Evolutionary conservation across 2,329 filamentous ascomycete species (phyloP), one percentile per base, ranked within the genome.

Genomic region (Nannizziopsis barbatae): DNA sequence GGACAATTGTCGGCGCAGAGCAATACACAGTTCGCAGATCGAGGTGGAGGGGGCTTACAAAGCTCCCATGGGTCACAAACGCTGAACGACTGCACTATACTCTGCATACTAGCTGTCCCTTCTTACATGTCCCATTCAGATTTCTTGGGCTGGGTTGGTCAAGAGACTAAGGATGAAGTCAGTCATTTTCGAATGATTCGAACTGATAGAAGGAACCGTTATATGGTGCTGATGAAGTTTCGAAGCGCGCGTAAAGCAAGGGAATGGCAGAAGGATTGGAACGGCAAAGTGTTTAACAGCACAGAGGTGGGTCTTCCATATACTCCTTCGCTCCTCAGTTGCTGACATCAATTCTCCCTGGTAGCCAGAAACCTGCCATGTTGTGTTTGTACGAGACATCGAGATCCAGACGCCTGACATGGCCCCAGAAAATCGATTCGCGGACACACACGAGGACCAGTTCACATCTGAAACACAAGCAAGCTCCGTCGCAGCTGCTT

Each of bases 151-250:
- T 96, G 93, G 58, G 79, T 96, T 5, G 92, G 92, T 2, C 86
- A 95, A 62, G 80, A 81, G 61, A 95, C 90, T 64, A 79, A 85
- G 62, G 79, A 84, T 50, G 78, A 89, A 52, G 86, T 98, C 50
- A 92, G 84, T 58, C 92, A 98, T 69, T 95, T 95, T 62, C 76
- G 92, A 46, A 87, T 98, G 79, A 85, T 98, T 49, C 82, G 88
- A 73, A 96, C 92, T 1, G 84, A 83, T 47, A 77, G 82, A 54
- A 82, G 87, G 64, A 95, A 93, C 65, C 80, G 89, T 53, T 96
- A 96, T 69, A 84, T 98, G 74, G 90, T 94, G 20, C 73, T 98
- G 52, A 84, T 98, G 77, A 95, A 95, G 68, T 95, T 96, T 62
- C 77, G 86, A 42, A 81, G 84, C 55, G 77, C 77, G 27, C 78